A percentile compares a stretch with the other conserved stretches of the same genome.
phyloP scores from a whole-genome alignment of 768 basidiomycete genomes.

The Lactifluus echinatus region DNA sequence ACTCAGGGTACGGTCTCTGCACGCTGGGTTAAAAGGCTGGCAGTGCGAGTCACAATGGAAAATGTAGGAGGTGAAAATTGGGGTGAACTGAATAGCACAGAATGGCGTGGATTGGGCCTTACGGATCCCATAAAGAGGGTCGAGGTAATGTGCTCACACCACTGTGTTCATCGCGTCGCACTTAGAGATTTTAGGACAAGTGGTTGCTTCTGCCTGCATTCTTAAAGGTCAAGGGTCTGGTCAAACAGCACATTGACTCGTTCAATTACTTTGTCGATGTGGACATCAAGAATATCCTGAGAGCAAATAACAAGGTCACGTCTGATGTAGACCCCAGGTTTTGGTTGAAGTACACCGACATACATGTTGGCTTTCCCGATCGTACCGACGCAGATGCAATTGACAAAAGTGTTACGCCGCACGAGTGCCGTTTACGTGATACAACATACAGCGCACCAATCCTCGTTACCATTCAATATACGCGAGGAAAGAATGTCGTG shows the following conservation, averaged over 20 bases:
- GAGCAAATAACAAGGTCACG: constrained; percentile 86
- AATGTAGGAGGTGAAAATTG: constrained; percentile 40
- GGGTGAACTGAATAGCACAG: constrained; percentile 46
- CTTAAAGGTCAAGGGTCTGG: constrained; percentile 93
- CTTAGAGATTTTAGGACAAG: constrained; percentile 64
- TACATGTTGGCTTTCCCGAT: constrained; percentile 86
- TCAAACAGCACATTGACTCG: constrained; percentile 98
- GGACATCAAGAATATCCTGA: constrained; percentile 94
- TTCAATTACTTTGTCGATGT: constrained; percentile 98
- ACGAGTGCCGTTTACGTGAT: constrained; percentile 94
- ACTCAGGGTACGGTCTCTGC: too few species aligned
- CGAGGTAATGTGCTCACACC: constrained; percentile 49
- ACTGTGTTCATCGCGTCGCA: not conserved
- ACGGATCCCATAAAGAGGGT: constrained; percentile 86
- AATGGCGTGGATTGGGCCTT: constrained; percentile 72
- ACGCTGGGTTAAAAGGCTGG: not conserved
- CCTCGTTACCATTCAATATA: constrained; percentile 90
- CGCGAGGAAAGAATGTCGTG: constrained; percentile 83
- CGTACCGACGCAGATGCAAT: constrained; percentile 75
- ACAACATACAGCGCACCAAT: constrained; percentile 92
- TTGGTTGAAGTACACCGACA: constrained; percentile 95
- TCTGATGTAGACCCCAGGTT: constrained; percentile 96
- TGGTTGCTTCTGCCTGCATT: constrained; percentile 97
- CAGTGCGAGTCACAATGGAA: not conserved
- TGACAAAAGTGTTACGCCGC: constrained; percentile 83